These are phyloP conservation scores for Pelargonium exstipulatum DNA, from an alignment of 441 rosid species.

Conservation along the genomic window DNA sequence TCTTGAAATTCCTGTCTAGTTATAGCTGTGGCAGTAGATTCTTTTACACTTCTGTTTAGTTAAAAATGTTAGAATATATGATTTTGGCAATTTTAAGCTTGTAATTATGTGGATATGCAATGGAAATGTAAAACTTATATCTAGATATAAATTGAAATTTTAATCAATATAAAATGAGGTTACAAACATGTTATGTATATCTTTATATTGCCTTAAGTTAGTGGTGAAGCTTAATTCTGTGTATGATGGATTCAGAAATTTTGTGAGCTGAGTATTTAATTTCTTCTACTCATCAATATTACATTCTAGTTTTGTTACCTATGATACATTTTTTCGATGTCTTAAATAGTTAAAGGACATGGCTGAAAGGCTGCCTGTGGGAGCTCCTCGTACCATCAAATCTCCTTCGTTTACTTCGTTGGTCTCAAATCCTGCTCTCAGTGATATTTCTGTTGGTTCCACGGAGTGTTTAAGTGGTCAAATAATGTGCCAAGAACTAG, in stretches of 20 bases:
- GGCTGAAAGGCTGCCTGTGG: conserved; percentile 87
- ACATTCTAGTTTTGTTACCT: conserved; percentile 9
- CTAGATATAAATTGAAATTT: neutral
- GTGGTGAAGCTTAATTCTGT: too few species aligned
- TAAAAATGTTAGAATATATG: too few species aligned
- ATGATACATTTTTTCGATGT: conserved; percentile 9
- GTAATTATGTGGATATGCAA: neutral
- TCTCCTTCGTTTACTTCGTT: conserved; percentile 50
- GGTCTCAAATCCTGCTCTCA: conserved; percentile 49
- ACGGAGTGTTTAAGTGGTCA: conserved; percentile 45
- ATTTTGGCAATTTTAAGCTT: neutral
- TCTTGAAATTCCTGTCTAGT: neutral
- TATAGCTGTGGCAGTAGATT: neutral
- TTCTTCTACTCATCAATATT: neutral
- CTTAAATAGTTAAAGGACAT: conserved; percentile 63
- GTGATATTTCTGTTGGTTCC: conserved; percentile 40
- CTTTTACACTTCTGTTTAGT: too few species aligned
- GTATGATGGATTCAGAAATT: too few species aligned
- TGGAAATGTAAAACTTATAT: neutral
- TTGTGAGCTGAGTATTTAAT: neutral
- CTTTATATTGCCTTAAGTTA: neutral
- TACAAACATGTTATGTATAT: too few species aligned
- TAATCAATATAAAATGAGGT: too few species aligned
- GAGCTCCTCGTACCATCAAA: conserved; percentile 48
- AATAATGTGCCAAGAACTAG: conserved; percentile 41